A percentile compares a stretch with the other conserved stretches of the same genome.
These are phyloP conservation scores for Chlamydomonas sp. DNA, from an alignment of 139 green algal species.

Conservation along the genomic window DNA sequence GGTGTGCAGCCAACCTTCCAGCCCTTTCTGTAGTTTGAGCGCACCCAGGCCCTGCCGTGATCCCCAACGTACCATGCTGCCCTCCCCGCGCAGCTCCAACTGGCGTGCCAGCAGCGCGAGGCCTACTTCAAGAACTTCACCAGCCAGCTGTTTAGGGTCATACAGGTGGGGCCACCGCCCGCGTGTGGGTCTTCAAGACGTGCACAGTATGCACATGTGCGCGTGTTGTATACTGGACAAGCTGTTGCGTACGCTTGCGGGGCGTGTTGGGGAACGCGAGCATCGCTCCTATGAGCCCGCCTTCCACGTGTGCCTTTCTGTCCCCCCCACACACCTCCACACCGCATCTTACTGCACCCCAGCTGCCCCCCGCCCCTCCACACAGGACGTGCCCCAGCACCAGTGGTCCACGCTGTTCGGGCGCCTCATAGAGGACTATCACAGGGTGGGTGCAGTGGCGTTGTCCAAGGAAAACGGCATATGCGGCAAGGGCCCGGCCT, in stretches of 20 bases:
- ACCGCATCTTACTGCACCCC: too few relatives aligned
- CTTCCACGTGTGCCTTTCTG: too few relatives aligned
- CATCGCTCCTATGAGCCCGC: too few relatives aligned
- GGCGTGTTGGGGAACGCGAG: too few relatives aligned
- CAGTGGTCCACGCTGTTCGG: conserved; percentile 48
- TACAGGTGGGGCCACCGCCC: background rate
- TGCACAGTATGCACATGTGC: too few relatives aligned
- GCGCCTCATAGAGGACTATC: conserved; percentile 35
- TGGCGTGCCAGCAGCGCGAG: conserved; percentile 25
- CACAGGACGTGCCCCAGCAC: conserved; percentile 37
- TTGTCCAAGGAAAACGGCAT: background rate
- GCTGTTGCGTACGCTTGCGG: too few relatives aligned
- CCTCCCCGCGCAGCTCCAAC: background rate
- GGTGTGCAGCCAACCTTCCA: too few relatives aligned
- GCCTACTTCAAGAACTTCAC: conserved; percentile 57
- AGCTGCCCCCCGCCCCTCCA: background rate
- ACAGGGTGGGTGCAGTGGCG: conserved; percentile 7
- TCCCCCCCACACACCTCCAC: too few relatives aligned
- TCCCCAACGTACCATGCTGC: background rate
- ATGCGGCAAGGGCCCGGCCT: background rate
- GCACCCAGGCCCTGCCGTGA: too few relatives aligned
- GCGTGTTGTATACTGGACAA: too few relatives aligned
- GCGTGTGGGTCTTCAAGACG: background rate
- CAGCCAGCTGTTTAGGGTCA: conserved; percentile 35
- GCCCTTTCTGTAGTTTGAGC: too few relatives aligned